Percentiles rank a stretch among this genome's conserved stretches.
These are phyloP conservation scores for Hawksworthiomyces lignivorus DNA, from an alignment of 2,329 filamentous ascomycete genomes.

Conservation along the genomic window DNA sequence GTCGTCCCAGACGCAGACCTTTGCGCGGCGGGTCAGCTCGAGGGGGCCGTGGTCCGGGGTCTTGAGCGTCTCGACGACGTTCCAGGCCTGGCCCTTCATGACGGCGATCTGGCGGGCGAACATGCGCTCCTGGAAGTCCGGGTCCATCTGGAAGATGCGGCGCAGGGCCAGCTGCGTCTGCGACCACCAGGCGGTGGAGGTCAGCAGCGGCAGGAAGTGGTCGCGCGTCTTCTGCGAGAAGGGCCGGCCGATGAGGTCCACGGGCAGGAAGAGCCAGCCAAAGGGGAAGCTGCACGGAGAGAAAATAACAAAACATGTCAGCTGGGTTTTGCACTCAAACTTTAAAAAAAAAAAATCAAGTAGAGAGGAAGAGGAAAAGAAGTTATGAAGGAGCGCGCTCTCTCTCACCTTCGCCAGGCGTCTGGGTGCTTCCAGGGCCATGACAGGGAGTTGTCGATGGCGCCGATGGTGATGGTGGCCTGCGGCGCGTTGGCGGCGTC, in stretches of 20 bases:
- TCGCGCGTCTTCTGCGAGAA: slow-evolving; percentile 91
- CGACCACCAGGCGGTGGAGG: slow-evolving; percentile 93
- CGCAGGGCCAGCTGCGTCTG: slow-evolving; percentile 85
- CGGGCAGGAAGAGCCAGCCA: slow-evolving; percentile 94
- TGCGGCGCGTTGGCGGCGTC: slow-evolving; percentile 39
- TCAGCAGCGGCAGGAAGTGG: slow-evolving; percentile 92
- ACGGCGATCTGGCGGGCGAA: slow-evolving; percentile 97
- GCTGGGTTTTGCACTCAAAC: too few relatives aligned
- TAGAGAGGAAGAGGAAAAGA: background rate
- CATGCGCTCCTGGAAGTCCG: slow-evolving; percentile 97
- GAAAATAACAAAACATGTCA: too few relatives aligned
- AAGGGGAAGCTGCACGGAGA: slow-evolving; percentile 93
- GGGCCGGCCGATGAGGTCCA: slow-evolving; percentile 89
- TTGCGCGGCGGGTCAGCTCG: slow-evolving; percentile 77
- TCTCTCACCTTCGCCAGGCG: slow-evolving; percentile 57
- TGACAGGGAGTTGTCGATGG: slow-evolving; percentile 95
- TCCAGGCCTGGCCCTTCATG: slow-evolving; percentile 99
- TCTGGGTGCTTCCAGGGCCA: slow-evolving; percentile 99
- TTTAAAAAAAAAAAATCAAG: too few relatives aligned
- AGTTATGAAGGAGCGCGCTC: too few relatives aligned
- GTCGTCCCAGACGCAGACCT: slow-evolving; percentile 97
- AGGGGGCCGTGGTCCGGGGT: slow-evolving; percentile 85
- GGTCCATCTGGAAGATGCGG: slow-evolving; percentile 81
- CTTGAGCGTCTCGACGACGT: slow-evolving; percentile 96
- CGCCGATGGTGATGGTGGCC: slow-evolving; percentile 69